A percentile compares a stretch with the other conserved stretches of the same genome.
Conservation (phyloP, 148 eudicot species). For the Pharnaceum exiguum region DNA sequence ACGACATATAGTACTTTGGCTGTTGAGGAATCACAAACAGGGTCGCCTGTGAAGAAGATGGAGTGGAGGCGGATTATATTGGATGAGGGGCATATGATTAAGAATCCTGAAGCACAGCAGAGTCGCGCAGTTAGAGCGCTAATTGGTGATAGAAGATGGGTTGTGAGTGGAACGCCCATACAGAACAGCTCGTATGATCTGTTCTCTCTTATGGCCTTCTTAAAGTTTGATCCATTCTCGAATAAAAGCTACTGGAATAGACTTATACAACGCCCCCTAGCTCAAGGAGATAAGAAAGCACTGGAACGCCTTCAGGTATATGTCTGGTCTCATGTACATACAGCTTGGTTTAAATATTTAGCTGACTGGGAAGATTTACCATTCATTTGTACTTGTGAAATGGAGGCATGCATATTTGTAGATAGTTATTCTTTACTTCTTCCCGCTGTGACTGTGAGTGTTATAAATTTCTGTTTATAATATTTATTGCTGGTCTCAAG, state of each 20-base stretch:
- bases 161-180: slow-evolving; percentile 89
- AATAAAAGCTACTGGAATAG: slow-evolving; percentile 68
- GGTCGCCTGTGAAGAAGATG: slow-evolving; percentile 60
- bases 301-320: slow-evolving; percentile 77
- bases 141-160: slow-evolving; percentile 74
- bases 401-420: no score
- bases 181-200: slow-evolving; percentile 82
- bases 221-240: slow-evolving; percentile 86
- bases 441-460: no score
- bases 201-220: slow-evolving; percentile 75
- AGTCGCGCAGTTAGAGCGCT: slow-evolving; percentile 65
- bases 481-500: no score
- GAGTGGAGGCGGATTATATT: slow-evolving; percentile 85
- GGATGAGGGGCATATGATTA: slow-evolving; percentile 90
- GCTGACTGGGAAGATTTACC: neutral
- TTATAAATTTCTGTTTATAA: no score
- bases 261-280: slow-evolving; percentile 73
- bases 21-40: slow-evolving; percentile 34
- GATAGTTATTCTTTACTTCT: no score
- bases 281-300: slow-evolving; percentile 59
- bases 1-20: slow-evolving; percentile 74
- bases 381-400: no score
- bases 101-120: slow-evolving; percentile 61
- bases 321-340: neutral
- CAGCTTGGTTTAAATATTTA: neutral